Conservation (phyloP, 306 rosid species). For the Medicago truncatula region MtrunA17r5.0-ANR NC_053045.1:38238501-38239000, state of each 20-base stretch:
- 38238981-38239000: slow-evolving; percentile 51
- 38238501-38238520: slow-evolving; percentile 44
- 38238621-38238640: slow-evolving; percentile 36
- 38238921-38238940: slow-evolving; percentile 44
- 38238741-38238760: slow-evolving; percentile 64
- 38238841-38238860: slow-evolving; percentile 64
- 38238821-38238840: slow-evolving; percentile 60
- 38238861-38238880: slow-evolving; percentile 49
- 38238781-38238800: slow-evolving; percentile 73
- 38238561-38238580: slow-evolving; percentile 60
- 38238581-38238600: slow-evolving; percentile 39
- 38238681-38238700: background rate
- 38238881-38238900: slow-evolving; percentile 39
- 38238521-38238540: slow-evolving; percentile 39
- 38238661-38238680: background rate
- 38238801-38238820: slow-evolving; percentile 53
- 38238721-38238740: slow-evolving; percentile 61
- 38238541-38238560: slow-evolving; percentile 50
- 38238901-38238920: slow-evolving; percentile 51
- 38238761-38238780: slow-evolving; percentile 66
- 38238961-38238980: slow-evolving; percentile 55
- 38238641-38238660: slow-evolving; percentile 23
- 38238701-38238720: slow-evolving; percentile 65
- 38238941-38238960: slow-evolving; percentile 44
- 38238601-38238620: slow-evolving; percentile 49